Base-by-base conservation (phyloP, 441 rosid species). In the Gossypium davidsonii region DNA sequence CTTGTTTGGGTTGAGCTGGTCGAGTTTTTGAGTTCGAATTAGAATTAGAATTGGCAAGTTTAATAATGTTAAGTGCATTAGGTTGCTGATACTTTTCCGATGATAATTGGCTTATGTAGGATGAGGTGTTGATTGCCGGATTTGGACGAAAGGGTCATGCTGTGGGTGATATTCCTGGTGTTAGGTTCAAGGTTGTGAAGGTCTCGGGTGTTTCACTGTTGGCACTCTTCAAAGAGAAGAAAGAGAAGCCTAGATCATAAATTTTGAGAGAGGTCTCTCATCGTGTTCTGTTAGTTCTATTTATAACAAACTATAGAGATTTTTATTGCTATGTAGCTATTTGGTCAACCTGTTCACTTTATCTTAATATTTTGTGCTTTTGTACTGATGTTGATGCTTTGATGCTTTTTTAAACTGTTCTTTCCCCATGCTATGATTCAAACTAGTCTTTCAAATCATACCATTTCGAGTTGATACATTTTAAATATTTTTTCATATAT, bases 161-260 rank as follows among this genome's bases (percentile, higher is more conserved):
- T 0, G 87, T 87, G 17, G 87, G 89, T 75, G 90, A 87, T 83
- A 85, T 85, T 85, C 90, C 90, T 4, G 86, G 90, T 70, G 89
- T 85, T 64, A 81, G 91, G 75, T 87, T 87, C 84, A 87, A 87
- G 86, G 91, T 87, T 0, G 91, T 87, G 63, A 87, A 87, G 83
- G 91, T 87, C 7, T 87, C 89, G 11, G 89, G 91, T 26, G 91
- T 87, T 39, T 87, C 91, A 2, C 87, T 87, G 12, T 76, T 87
- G 73, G 91, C 91, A 15, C 86, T 87, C 46, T 87, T 87, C 83
- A 87, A 87, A 74, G 91, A 87, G 71, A 87, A 85, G 87, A 87
- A 87, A 78, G 89, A 87, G 85, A 87, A 87, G 82, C 91, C 91
- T 39, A 81, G 89, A 42, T 87, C 91, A 65, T 91, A 82, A 79